Evolutionary conservation across 116 monocot genomes (phyloP).

Genomic region (Cymodocea nodosa): DNA sequence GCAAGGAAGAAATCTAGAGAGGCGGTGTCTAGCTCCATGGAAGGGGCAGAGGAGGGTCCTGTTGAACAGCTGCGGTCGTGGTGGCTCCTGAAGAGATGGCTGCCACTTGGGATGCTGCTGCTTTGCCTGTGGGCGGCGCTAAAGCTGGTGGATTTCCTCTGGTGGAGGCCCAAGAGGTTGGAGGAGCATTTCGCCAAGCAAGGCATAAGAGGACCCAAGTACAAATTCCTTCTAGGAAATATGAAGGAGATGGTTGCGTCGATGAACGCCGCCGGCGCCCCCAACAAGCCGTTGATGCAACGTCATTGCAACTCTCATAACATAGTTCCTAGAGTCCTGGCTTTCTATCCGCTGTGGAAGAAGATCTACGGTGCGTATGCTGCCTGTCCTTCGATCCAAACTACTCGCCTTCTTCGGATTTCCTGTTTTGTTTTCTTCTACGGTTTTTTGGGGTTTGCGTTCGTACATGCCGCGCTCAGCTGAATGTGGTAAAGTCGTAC

Average conservation of each 20-base stretch:
- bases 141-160: conserved; percentile 35
- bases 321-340: conserved; percentile 71
- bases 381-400: neutral
- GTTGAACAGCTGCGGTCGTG: neutral
- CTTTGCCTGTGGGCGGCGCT: conserved; percentile 17
- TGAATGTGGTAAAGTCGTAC: too few relatives aligned
- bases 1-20: neutral
- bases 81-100: conserved; percentile 5
- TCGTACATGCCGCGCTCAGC: too few relatives aligned
- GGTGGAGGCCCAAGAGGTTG: conserved; percentile 63
- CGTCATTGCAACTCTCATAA: conserved; percentile 60
- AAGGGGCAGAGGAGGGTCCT: neutral
- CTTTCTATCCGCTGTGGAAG: conserved; percentile 87
- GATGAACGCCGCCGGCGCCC: conserved; percentile 28
- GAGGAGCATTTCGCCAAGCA: conserved; percentile 63
- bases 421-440: too few relatives aligned
- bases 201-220: conserved; percentile 68
- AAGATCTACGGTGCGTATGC: conserved; percentile 58
- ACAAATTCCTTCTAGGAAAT: conserved; percentile 66
- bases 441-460: too few relatives aligned
- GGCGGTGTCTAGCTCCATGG: neutral
- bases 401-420: neutral
- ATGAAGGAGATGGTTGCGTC: conserved; percentile 62
- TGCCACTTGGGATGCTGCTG: conserved; percentile 7
- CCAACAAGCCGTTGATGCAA: conserved; percentile 39